Percentiles rank a stretch among this genome's conserved stretches.
phyloP scores from a whole-genome alignment of 306 rosid genomes.

The Prinsepia uniflora region DNA sequence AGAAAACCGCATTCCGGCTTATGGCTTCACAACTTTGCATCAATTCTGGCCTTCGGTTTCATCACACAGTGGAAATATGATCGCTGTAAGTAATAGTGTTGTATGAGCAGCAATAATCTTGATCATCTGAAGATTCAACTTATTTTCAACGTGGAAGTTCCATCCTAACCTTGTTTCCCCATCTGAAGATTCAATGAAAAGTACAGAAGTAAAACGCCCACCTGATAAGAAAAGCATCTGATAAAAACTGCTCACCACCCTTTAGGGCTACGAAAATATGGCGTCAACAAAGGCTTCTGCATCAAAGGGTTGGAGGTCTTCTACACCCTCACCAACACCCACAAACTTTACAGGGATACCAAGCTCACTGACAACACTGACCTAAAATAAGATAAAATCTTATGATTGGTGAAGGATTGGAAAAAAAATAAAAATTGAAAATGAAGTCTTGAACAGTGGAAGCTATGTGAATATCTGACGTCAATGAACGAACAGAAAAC shows the following conservation, averaged over 20 bases:
- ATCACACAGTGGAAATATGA: neutral
- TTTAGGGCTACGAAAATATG: slow-evolving; percentile 50
- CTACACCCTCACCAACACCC: slow-evolving; percentile 90
- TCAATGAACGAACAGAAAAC: neutral
- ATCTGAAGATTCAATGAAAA: neutral
- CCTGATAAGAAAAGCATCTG: neutral
- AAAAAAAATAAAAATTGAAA: neutral
- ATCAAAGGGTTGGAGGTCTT: slow-evolving; percentile 94
- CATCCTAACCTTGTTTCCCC: neutral
- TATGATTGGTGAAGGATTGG: neutral
- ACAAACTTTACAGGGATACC: slow-evolving; percentile 94
- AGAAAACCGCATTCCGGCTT: neutral
- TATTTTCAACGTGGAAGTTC: neutral
- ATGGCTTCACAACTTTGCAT: neutral
- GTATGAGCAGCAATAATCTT: neutral
- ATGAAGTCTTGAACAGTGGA: neutral
- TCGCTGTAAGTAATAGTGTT: neutral
- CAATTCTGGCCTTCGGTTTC: neutral
- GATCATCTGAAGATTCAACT: neutral
- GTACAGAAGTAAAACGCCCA: neutral
- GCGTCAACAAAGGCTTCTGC: slow-evolving; percentile 92
- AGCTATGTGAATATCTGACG: neutral
- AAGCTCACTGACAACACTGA: slow-evolving; percentile 92
- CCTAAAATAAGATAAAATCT: slow-evolving; percentile 42
- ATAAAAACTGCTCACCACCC: neutral